Evolutionary conservation across 768 basidiomycete species (phyloP).

Genomic region (Zangia roseola): DNA sequence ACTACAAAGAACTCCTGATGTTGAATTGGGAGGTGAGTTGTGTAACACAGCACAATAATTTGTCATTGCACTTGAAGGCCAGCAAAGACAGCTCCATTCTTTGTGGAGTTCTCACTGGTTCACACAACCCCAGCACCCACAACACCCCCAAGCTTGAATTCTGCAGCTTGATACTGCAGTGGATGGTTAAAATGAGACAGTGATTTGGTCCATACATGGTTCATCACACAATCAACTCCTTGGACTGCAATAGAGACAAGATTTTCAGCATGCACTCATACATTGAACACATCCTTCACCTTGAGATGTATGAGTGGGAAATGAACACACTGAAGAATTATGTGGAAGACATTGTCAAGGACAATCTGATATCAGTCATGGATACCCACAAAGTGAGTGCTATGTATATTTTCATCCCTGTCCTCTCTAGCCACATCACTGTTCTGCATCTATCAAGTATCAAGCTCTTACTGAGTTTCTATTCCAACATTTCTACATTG

Average conservation of each 20-base stretch:
- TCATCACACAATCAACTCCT: not conserved
- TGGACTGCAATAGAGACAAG: not conserved
- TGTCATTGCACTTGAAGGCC: too few species aligned
- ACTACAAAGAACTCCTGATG: not conserved
- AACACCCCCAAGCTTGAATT: too few species aligned
- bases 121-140: too few species aligned
- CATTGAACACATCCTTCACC: not conserved
- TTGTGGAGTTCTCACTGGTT: too few species aligned
- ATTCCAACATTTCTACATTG: constrained; percentile 19
- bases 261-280: constrained; percentile 3
- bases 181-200: constrained; percentile 6
- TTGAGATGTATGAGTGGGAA: constrained; percentile 8
- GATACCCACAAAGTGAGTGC: constrained; percentile 1
- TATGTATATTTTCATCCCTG: too few species aligned
- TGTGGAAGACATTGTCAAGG: constrained; percentile 19
- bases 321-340: not conserved
- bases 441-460: too few species aligned
- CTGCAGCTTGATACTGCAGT: too few species aligned
- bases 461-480: too few species aligned
- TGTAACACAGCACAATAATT: too few species aligned
- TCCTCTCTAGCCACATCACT: too few species aligned
- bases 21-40: too few species aligned
- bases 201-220: constrained; percentile 2
- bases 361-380: not conserved
- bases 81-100: too few species aligned